Evolutionary conservation across 345 rosid genomes (phyloP).

Genomic region (Eutrema japonicum): DNA sequence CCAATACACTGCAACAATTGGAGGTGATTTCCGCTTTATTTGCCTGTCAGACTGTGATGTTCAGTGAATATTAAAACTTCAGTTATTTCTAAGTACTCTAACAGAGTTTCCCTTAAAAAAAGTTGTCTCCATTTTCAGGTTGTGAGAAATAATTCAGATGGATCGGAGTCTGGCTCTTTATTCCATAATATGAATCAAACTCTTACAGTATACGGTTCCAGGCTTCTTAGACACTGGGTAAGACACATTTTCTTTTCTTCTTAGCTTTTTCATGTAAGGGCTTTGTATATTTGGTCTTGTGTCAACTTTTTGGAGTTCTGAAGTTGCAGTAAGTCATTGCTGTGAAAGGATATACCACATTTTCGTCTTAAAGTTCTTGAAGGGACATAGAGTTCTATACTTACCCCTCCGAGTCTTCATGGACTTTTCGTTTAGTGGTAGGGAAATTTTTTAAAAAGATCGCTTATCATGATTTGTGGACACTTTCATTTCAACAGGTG

Average conservation of each 20-base stretch:
- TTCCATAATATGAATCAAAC: conserved; percentile 75
- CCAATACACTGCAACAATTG: conserved; percentile 87
- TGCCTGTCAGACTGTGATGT: conserved; percentile 13
- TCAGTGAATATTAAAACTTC: conserved; percentile 2
- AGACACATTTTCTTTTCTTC: conserved; percentile 34
- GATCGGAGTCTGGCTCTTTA: conserved; percentile 85
- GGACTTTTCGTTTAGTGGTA: conserved; percentile 1
- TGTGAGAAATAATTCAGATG: conserved; percentile 76
- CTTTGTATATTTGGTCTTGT: conserved; percentile 21
- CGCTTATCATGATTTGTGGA: conserved; percentile 10
- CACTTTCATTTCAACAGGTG: conserved; percentile 60
- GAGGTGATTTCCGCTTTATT: conserved; percentile 57
- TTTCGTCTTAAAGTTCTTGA: background rate
- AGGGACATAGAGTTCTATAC: conserved; percentile 9
- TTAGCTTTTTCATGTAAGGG: conserved; percentile 4
- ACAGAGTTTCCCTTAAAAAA: conserved; percentile 19
- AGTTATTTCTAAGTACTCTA: conserved; percentile 2
- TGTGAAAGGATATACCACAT: conserved; percentile 16
- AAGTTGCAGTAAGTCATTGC: conserved; percentile 5
- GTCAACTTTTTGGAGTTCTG: conserved; percentile 21
- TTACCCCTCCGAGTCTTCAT: conserved; percentile 13
- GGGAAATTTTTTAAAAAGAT: background rate
- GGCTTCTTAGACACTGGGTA: conserved; percentile 97
- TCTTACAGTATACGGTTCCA: conserved; percentile 79
- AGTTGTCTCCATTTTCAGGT: conserved; percentile 52